A percentile compares a stretch with the other conserved stretches of the same genome.
These are phyloP conservation scores for Leptosphaerulina australis DNA, from an alignment of 2,329 filamentous ascomycete species.

Conservation along the genomic window DNA sequence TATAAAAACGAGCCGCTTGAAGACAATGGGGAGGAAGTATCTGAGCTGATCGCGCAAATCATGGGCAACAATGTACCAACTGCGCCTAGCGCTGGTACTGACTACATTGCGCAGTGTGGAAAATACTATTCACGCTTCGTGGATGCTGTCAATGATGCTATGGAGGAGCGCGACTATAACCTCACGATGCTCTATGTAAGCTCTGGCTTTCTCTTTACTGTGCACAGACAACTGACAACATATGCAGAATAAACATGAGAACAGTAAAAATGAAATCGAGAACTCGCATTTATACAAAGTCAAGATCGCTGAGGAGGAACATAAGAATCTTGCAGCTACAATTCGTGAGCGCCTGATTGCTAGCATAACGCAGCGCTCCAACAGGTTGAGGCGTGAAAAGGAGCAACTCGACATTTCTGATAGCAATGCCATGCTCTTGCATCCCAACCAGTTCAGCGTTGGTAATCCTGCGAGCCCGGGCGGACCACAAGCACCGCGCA, in stretches of 20 bases:
- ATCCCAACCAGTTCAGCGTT: constrained; percentile 70
- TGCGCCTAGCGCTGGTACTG: constrained; percentile 67
- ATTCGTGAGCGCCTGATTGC: constrained; percentile 67
- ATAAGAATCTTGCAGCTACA: constrained; percentile 62
- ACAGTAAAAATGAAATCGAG: constrained; percentile 61
- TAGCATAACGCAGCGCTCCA: constrained; percentile 62
- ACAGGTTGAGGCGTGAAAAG: constrained; percentile 66
- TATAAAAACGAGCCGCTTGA: constrained; percentile 74
- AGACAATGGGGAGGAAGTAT: constrained; percentile 69
- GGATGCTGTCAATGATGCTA: constrained; percentile 81
- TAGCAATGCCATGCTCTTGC: constrained; percentile 67
- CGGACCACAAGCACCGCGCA: constrained; percentile 64
- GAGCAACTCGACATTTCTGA: constrained; percentile 71
- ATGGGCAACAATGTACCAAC: constrained; percentile 50
- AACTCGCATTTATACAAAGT: constrained; percentile 64
- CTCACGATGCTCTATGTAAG: constrained; percentile 81
- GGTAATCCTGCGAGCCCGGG: constrained; percentile 68
- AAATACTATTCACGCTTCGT: constrained; percentile 85
- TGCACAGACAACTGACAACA: neutral
- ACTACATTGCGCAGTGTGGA: constrained; percentile 69
- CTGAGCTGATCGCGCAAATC: constrained; percentile 60
- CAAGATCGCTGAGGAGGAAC: constrained; percentile 67
- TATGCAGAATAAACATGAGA: constrained; percentile 62
- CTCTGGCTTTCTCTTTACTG: neutral
- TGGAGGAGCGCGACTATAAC: constrained; percentile 85